Base-by-base conservation (phyloP, 2,329 filamentous ascomycete genomes). In the Phialophora verrucosa region DNA sequence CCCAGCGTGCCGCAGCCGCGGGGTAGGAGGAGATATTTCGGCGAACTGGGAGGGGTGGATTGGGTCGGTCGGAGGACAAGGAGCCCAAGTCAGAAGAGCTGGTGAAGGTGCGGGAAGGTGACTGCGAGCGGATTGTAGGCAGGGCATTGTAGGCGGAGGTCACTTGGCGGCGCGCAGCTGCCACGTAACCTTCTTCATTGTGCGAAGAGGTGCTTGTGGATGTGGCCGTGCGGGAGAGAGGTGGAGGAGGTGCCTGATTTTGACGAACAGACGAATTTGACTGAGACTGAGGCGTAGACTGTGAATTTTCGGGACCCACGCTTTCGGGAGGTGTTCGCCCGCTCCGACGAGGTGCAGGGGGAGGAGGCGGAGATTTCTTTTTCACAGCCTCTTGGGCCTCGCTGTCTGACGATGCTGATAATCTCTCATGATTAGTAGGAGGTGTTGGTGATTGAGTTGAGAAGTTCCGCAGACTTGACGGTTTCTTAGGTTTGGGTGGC, bases 401-500 rank as follows among this genome's bases (percentile, higher is more conserved):
- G 4, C 64, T 64, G 32, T 69, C 64, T 23, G 68, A 69, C 12
- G 65, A 63, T 25, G 59, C 47, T 4, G 64, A 60, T 60, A 47
- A 55, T 65, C 64, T 65, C n/a, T 66, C 58, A 17, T 63, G 62
- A n/a, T 68, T 65, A 14, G 62, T 54, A 20, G 63, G 49, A 35
- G 60, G 47, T 11, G 58, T 47, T 56, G 71, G 57, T 17, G 62
- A 54, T 42, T 65, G 53, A 49, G 66, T 75, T 11, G 76, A 73
- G 17, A 74, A 73, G 14, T 78, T 77, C n/a, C 78, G 77, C 47
- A 81, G 70, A 44, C 76, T 74, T 17, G 75, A 77, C 55, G 81
- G 82, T 69, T 83, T 83, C 12, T 76, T 76, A 31, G 82, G 82
- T 67, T 79, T 79, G 3, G 73, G 69, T n/a, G 80, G 82, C n/a